Percentiles rank a stretch among this genome's conserved stretches.
Conservation (phyloP, 1,284 basidiomycete genomes). For the Gomphus bonarii region DNA sequence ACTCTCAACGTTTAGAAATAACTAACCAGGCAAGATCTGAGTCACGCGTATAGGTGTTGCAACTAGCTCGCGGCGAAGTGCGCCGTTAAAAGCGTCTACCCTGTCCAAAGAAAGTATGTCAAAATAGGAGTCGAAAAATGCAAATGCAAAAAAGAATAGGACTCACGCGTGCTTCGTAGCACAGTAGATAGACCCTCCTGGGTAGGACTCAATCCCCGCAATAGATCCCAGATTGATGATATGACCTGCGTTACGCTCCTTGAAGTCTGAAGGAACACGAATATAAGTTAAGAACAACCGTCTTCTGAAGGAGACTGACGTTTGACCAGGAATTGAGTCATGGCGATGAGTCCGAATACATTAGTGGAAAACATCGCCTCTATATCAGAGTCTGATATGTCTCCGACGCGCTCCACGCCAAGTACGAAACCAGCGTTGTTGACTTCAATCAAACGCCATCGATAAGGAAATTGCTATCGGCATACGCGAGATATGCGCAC, state of each 20-base stretch:
- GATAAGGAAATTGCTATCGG: background rate
- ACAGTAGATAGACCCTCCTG: constrained; percentile 74
- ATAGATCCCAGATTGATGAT: constrained; percentile 95
- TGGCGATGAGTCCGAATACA: constrained; percentile 77
- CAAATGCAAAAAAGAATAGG: background rate
- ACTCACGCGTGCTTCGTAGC: constrained; percentile 72
- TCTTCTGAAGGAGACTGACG: constrained; percentile 30
- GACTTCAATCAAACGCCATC: constrained; percentile 32
- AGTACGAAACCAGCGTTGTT: constrained; percentile 86
- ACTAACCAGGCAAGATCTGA: constrained; percentile 79
- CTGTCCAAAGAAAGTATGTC: background rate
- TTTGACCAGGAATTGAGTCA: constrained; percentile 72
- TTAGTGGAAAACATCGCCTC: constrained; percentile 92
- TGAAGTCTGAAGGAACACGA: constrained; percentile 59
- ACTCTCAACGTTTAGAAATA: background rate
- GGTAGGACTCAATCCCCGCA: constrained; percentile 86
- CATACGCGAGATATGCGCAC: constrained; percentile 26
- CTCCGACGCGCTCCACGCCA: constrained; percentile 75
- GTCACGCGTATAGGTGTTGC: constrained; percentile 87
- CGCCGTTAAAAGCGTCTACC: constrained; percentile 79
- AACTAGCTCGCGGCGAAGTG: constrained; percentile 79
- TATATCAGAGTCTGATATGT: constrained; percentile 65
- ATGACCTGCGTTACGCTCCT: constrained; percentile 78
- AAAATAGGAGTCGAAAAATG: background rate
- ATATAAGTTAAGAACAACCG: background rate